Evolutionary conservation across 106 monocot species (phyloP).

Genomic region (Xerophyta viscosa): DNA sequence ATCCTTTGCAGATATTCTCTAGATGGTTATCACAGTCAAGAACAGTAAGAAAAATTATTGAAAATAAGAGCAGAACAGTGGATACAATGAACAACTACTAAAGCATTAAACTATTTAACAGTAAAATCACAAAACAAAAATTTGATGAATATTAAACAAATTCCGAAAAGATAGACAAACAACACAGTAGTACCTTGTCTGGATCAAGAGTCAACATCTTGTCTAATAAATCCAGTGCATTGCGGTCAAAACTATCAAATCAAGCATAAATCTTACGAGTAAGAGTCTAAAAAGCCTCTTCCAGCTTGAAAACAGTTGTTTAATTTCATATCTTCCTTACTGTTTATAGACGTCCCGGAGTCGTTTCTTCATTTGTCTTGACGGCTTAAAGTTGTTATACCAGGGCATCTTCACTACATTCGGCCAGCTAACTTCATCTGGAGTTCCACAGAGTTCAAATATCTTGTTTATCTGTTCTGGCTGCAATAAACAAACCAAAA

Average conservation of each 20-base stretch:
- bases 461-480: slow-evolving; percentile 86
- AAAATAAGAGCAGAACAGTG: no score
- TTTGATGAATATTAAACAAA: no score
- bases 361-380: slow-evolving; percentile 74
- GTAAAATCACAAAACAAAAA: no score
- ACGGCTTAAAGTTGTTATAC: slow-evolving; percentile 89
- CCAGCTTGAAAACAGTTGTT: background rate
- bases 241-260: slow-evolving; percentile 80
- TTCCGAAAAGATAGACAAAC: no score
- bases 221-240: slow-evolving; percentile 88
- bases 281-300: background rate
- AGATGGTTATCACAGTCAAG: no score
- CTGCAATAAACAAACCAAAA: slow-evolving; percentile 22
- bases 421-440: slow-evolving; percentile 92
- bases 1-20: slow-evolving; percentile 98
- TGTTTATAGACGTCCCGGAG: slow-evolving; percentile 83
- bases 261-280: background rate
- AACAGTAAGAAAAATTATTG: no score
- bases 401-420: slow-evolving; percentile 87
- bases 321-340: slow-evolving; percentile 31
- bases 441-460: slow-evolving; percentile 94
- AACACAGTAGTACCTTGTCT: slow-evolving; percentile 49
- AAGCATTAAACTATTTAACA: no score
- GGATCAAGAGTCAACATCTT: slow-evolving; percentile 96
- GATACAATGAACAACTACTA: no score